Evolutionary conservation across 345 rosid genomes (phyloP), one percentile per base, ranked within the genome.

Genomic region (Psidium friedrichsthalianum): DNA sequence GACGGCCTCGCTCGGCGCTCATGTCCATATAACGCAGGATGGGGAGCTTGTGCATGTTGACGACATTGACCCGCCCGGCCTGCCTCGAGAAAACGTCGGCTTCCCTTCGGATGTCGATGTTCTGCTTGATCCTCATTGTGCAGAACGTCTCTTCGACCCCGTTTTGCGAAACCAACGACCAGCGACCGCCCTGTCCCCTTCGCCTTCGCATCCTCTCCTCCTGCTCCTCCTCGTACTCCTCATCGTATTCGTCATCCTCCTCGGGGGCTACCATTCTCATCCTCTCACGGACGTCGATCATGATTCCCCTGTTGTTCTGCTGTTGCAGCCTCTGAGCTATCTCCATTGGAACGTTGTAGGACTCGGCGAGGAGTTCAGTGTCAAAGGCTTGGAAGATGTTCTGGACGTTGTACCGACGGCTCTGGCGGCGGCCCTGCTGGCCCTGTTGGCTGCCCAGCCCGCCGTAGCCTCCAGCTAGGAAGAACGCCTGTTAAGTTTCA

Each of bases 1-100:
- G 88, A 18, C 42, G 83, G 84, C 92, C 90, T 80, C 88, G 61
- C 89, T 90, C 88, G 2, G 86, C 85, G 85, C 90, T 88, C 92
- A 88, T 87, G 86, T 87, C 87, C 6, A 87, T 32, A 44, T 44
- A 84, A 1, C 69, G 55, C 18, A 90, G 90, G 58, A 90, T 87
- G 2, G 90, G 92, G 54, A 90, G 85, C 86, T 87, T 89, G 51
- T 83, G 87, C 52, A 55, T 44, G 83, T 89, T 87, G 83, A 85
- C 87, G 59, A 85, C 40, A 85, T 87, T 83, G 82, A 90, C 83
- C 58, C 82, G 83, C 10, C 90, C 90, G 6, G 89, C 92, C 53
- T 90, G 86, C 56, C 87, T 82, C 52, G 87, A 83, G 90, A 49
- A 86, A 49, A 87, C 51, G 56, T 89, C 91, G 6, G 92, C 84